phyloP scores from a whole-genome alignment of 2,329 filamentous ascomycete genomes.

The Fusarium sp. region DNA sequence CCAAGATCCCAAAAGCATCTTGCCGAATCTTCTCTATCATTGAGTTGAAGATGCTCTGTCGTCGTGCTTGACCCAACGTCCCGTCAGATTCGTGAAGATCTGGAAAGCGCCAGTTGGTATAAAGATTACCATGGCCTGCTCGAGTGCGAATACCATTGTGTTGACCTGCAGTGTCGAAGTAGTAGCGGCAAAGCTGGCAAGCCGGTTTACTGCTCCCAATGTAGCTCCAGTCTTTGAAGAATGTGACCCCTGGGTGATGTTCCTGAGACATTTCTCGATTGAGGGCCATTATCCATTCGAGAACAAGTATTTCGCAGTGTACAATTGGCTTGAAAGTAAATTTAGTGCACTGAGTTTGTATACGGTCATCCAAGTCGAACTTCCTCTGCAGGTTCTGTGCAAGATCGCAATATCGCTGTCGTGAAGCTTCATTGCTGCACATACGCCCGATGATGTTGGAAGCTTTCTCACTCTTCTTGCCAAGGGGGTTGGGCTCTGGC shows the following conservation, averaged over 20 bases:
- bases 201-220: constrained; percentile 55
- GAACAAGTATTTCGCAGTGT: constrained; percentile 49
- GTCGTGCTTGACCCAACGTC: background rate
- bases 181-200: constrained; percentile 51
- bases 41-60: constrained; percentile 37
- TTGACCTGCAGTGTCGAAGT: constrained; percentile 42
- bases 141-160: constrained; percentile 41
- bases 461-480: constrained; percentile 29
- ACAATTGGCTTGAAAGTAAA: constrained; percentile 42
- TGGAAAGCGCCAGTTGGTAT: constrained; percentile 50
- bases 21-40: constrained; percentile 42
- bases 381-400: constrained; percentile 36
- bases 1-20: constrained; percentile 43
- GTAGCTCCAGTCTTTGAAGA: constrained; percentile 47
- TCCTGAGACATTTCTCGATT: background rate
- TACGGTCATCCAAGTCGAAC: constrained; percentile 34
- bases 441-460: constrained; percentile 38
- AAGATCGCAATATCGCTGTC: constrained; percentile 7
- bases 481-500: constrained; percentile 17
- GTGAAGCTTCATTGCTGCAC: background rate
- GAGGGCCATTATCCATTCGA: constrained; percentile 36
- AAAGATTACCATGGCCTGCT: constrained; percentile 49
- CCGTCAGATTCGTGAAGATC: constrained; percentile 41
- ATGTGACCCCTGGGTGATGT: constrained; percentile 12
- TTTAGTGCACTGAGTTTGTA: constrained; percentile 25